These are phyloP conservation scores for Choiromyces venosus DNA, from an alignment of 495 filamentous ascomycete genomes.

Conservation along the genomic window DNA sequence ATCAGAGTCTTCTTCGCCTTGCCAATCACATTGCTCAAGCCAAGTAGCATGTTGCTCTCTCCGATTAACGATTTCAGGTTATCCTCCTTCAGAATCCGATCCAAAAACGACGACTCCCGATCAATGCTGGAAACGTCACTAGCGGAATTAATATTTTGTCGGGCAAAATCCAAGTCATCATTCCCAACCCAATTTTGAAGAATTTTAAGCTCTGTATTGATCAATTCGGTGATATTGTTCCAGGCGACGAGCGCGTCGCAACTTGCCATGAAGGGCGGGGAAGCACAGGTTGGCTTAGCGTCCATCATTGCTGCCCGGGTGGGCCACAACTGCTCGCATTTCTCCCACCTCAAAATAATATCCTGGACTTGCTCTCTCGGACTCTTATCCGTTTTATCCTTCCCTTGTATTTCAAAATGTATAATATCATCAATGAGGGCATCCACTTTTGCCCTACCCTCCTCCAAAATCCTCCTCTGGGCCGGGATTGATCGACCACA, in stretches of 20 bases:
- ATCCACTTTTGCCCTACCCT: slow-evolving; percentile 63
- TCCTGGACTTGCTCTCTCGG: slow-evolving; percentile 82
- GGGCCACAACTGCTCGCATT: slow-evolving; percentile 76
- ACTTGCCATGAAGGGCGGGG: slow-evolving; percentile 66
- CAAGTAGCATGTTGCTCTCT: slow-evolving; percentile 74
- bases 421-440: slow-evolving; percentile 76
- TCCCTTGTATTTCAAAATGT: slow-evolving; percentile 87
- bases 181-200: slow-evolving; percentile 95
- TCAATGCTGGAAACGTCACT: slow-evolving; percentile 62
- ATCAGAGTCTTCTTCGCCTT: slow-evolving; percentile 94
- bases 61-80: slow-evolving; percentile 86
- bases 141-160: slow-evolving; percentile 48
- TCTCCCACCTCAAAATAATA: slow-evolving; percentile 80
- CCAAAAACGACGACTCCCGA: slow-evolving; percentile 86
- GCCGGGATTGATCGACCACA: slow-evolving; percentile 78
- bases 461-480: slow-evolving; percentile 77
- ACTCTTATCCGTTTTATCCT: slow-evolving; percentile 82
- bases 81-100: slow-evolving; percentile 97
- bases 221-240: slow-evolving; percentile 97
- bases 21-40: slow-evolving; percentile 72
- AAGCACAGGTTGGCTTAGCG: slow-evolving; percentile 66
- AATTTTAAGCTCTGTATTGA: slow-evolving; percentile 87
- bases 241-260: slow-evolving; percentile 85
- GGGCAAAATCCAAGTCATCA: slow-evolving; percentile 83
- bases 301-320: slow-evolving; percentile 65